Evolutionary conservation across 768 basidiomycete species (phyloP), one percentile per base, ranked within the genome.

Genomic region (Cystobasidium tubakii): DNA sequence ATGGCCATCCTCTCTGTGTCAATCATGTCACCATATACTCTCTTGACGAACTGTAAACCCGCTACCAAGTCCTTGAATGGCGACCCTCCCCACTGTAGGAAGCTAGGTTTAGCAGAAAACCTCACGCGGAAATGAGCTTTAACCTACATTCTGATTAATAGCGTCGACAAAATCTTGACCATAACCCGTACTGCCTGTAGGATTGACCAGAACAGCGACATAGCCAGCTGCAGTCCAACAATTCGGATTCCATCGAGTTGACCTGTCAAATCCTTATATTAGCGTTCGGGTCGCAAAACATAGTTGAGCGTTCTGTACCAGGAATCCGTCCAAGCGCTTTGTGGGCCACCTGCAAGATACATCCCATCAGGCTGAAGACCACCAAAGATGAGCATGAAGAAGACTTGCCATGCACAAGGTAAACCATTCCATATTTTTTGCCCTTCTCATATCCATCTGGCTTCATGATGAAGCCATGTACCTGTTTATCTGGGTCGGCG

Each of bases 181-280:
- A 62, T 74, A 76, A 27, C 63, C 69, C 1, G 95, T 97, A 33
- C 89, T 90, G 10, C 95, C 95, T 0, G 93, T 95, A 1, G 95
- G 95, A 80, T 98, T 97, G 77, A 96, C 88, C 34, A 88, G 84
- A 46, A 96, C 85, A 13, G 87, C 86, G 77, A 95, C 88, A 81
- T 97, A 99, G 0, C 95, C 92, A 79, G 91, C 90, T 77, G 88
- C 86, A 13, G 91, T 87, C 77, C 91, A 94, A 12, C 89, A 87
- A 77, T 92, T 90, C 0, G 88, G 90, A 81, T 96, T 97, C 94
- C 94, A 80, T 13, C 82, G 84, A 33, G 87, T 93, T 1, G 87
- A 50, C 46, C 46, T 50, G 46, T 17, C 42, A 42, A 42, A 17
- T 7, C 17, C 42, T 42, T 42, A 42, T 7, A 17, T 42, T 17